Percentiles rank a stretch among this genome's conserved stretches.
Conservation (phyloP, 164 flowering plant species). For the Platanus orientalis region DNA sequence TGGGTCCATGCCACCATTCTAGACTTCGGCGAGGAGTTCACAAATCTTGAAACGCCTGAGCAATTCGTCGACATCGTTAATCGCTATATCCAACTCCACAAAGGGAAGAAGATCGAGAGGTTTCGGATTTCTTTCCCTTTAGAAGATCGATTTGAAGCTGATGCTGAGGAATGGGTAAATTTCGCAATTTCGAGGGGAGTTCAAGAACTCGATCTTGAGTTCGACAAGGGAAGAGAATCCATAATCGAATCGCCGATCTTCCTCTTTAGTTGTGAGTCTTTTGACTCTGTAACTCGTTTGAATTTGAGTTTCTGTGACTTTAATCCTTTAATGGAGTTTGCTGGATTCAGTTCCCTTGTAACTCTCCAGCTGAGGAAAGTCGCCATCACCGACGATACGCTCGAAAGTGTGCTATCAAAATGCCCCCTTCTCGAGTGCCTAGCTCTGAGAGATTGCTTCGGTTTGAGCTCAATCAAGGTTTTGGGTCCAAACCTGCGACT, state of each 20-base stretch:
- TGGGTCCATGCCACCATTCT: neutral
- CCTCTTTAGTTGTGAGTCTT: constrained; percentile 2
- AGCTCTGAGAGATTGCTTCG: neutral
- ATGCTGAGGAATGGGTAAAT: constrained; percentile 2
- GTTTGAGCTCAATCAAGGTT: constrained; percentile 3
- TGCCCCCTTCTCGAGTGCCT: constrained; percentile 7
- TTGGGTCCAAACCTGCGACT: constrained; percentile 5
- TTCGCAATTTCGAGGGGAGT: constrained; percentile 2
- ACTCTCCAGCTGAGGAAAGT: constrained; percentile 5
- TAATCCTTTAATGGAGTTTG: constrained; percentile 1
- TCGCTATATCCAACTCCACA: constrained; percentile 4
- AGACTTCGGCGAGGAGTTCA: constrained; percentile 2
- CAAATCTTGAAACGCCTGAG: neutral
- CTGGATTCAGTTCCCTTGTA: constrained; percentile 10
- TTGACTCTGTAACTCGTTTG: constrained; percentile 7
- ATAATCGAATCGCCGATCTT: neutral
- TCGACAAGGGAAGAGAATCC: neutral
- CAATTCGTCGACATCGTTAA: constrained; percentile 2
- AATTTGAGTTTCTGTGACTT: constrained; percentile 6
- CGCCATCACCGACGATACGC: neutral
- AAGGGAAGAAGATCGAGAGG: neutral
- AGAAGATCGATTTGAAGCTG: neutral
- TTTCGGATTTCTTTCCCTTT: neutral
- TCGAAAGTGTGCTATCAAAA: neutral
- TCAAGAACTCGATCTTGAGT: constrained; percentile 4